Evolutionary conservation across 192 early-diverging fungal genomes (phyloP), one percentile per base, ranked within the genome.

Genomic region (Coemansia sp.): DNA sequence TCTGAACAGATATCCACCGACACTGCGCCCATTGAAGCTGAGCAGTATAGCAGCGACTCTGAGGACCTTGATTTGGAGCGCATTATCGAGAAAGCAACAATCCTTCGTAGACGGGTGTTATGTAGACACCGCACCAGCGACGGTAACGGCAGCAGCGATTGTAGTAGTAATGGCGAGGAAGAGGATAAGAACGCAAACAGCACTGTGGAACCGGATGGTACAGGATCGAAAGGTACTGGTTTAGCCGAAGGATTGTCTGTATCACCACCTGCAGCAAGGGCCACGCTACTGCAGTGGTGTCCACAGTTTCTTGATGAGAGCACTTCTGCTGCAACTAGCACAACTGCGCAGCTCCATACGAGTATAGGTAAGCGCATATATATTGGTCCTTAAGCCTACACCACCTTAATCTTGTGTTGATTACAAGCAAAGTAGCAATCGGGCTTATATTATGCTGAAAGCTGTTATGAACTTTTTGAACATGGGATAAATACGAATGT

Each of bases 11-110:
- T 46, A 46, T 46, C 19, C 30, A 22, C 39, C 57, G 39, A 22
- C n/a, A 8, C 30, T 1, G 52, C 1, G 22, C 8, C 7, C 20
- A 23, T 21, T 23, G 56, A 10, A 46, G 3, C 36, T 10, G 64
- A 66, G 20, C 36, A 21, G 2, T 50, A 55, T 14, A 33, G 24
- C n/a, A 66, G 64, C 46, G 75, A 67, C 39, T 71, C 75, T 5
- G 75, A 76, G 2, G 23, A 24, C 0, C 31, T 76, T 17, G 65
- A 76, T 32, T 51, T 59, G 1, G 32, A 53, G 9, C 75, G 66
- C 14, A 76, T 76, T 17, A 19, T 76, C 21, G 50, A 56, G 51
- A 50, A 46, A 1, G 71, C 75, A 27, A 36, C 61, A 9, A 39
- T 46, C 3, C 61, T 76, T 36, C 69, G 61, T 14, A 42, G 46